A percentile compares a stretch with the other conserved stretches of the same genome.
phyloP scores from a whole-genome alignment of 192 early-diverging fungal genomes.

The Dissophora globulifera region DNA sequence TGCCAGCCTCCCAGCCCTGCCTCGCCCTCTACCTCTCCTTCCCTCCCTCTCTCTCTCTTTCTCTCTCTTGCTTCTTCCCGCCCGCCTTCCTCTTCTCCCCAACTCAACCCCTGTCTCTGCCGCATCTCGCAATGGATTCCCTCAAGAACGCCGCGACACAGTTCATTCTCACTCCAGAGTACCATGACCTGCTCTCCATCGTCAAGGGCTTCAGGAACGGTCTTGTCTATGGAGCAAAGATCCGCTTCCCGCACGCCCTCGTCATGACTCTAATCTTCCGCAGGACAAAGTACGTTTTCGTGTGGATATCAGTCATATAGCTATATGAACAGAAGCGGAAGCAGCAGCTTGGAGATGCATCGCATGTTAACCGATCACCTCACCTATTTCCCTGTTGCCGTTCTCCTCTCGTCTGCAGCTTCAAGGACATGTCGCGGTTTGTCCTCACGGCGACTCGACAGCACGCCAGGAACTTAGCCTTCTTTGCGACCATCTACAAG shows the following conservation, averaged over 20 bases:
- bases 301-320: no score
- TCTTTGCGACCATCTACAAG: constrained; percentile 96
- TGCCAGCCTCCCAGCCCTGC: not conserved
- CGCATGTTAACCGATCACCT: no score
- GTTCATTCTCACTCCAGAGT: constrained; percentile 74
- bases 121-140: constrained; percentile 28
- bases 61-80: not conserved
- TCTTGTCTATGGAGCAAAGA: constrained; percentile 95
- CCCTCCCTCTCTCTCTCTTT: not conserved
- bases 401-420: constrained; percentile 54
- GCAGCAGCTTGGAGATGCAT: no score
- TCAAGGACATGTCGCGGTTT: constrained; percentile 77
- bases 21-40: not conserved
- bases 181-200: constrained; percentile 84
- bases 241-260: constrained; percentile 95
- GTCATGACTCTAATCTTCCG: constrained; percentile 97
- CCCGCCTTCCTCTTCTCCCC: not conserved
- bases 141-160: constrained; percentile 55
- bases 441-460: constrained; percentile 90
- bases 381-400: not conserved
- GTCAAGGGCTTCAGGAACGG: constrained; percentile 95
- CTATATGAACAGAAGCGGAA: no score
- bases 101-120: not conserved
- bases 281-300: constrained; percentile 73
- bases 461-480: constrained; percentile 89